These are phyloP conservation scores for Trichoderma gamsii DNA, from an alignment of 495 filamentous ascomycete genomes.

Conservation along the genomic window DNA sequence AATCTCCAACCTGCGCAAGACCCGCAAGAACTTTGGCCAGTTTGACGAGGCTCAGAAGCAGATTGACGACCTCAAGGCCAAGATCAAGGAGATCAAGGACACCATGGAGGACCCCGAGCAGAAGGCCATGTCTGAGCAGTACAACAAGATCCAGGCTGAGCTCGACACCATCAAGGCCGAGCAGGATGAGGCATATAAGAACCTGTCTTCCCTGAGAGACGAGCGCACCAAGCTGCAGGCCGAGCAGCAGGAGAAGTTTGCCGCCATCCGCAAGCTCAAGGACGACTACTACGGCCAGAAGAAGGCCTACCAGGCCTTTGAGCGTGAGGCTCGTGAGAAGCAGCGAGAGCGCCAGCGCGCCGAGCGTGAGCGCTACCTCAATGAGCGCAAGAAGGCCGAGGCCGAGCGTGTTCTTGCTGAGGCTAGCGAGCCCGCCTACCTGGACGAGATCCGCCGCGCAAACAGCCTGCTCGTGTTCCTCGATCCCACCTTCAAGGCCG, in stretches of 20 bases:
- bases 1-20: constrained; percentile 73
- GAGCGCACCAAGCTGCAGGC: constrained; percentile 74
- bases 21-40: constrained; percentile 79
- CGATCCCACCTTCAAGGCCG: constrained; percentile 64
- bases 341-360: constrained; percentile 49
- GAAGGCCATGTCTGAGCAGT: constrained; percentile 78
- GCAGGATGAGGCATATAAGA: constrained; percentile 82
- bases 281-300: constrained; percentile 74
- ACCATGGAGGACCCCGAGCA: constrained; percentile 86
- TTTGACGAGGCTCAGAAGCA: constrained; percentile 76
- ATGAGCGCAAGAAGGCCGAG: constrained; percentile 75
- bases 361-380: constrained; percentile 74
- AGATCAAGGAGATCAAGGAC: constrained; percentile 80
- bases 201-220: constrained; percentile 78
- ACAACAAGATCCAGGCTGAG: constrained; percentile 74
- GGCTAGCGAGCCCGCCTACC: constrained; percentile 80
- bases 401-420: constrained; percentile 84
- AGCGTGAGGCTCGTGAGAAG: constrained; percentile 67
- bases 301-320: constrained; percentile 71
- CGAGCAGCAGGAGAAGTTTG: constrained; percentile 78
- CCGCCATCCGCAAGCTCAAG: constrained; percentile 72
- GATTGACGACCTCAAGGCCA: constrained; percentile 76
- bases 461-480: constrained; percentile 84
- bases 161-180: constrained; percentile 83
- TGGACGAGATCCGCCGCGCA: constrained; percentile 82